phyloP scores from a whole-genome alignment of 768 basidiomycete species.

The Amanita molliuscula region DNA sequence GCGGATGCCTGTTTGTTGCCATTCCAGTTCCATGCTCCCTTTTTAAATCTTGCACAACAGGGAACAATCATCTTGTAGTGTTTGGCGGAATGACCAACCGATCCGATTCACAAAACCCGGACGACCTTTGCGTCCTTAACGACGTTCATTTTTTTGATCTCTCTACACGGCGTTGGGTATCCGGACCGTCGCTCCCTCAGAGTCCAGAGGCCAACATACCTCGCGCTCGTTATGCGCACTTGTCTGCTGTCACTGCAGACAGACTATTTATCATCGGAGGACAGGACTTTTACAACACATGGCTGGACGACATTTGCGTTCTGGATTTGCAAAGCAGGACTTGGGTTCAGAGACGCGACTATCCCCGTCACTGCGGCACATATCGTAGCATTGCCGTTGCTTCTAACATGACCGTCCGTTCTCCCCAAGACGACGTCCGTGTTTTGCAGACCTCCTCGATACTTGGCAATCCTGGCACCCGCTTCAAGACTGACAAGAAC shows the following conservation, averaged over 20 bases:
- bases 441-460: conserved; percentile 27
- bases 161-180: conserved; percentile 56
- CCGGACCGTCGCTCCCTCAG: conserved; percentile 22
- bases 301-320: conserved; percentile 89
- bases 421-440: conserved; percentile 52
- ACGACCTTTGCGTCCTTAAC: conserved; percentile 84
- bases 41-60: conserved; percentile 30
- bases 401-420: conserved; percentile 53
- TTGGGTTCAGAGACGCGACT: conserved; percentile 76
- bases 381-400: conserved; percentile 91
- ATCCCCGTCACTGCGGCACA: conserved; percentile 91
- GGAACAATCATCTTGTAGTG: conserved; percentile 85
- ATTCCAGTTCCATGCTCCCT: neutral
- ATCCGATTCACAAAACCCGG: conserved; percentile 56
- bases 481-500: conserved; percentile 43
- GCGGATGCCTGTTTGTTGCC: conserved; percentile 63
- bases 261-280: conserved; percentile 89
- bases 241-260: conserved; percentile 79
- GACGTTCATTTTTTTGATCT: conserved; percentile 90
- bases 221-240: conserved; percentile 87
- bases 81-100: conserved; percentile 94
- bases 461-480: conserved; percentile 45
- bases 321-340: conserved; percentile 64
- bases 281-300: conserved; percentile 87
- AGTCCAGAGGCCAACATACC: conserved; percentile 48